Conservation (phyloP, 2,329 filamentous ascomycete genomes). For the Ophiostoma piceae region DNA sequence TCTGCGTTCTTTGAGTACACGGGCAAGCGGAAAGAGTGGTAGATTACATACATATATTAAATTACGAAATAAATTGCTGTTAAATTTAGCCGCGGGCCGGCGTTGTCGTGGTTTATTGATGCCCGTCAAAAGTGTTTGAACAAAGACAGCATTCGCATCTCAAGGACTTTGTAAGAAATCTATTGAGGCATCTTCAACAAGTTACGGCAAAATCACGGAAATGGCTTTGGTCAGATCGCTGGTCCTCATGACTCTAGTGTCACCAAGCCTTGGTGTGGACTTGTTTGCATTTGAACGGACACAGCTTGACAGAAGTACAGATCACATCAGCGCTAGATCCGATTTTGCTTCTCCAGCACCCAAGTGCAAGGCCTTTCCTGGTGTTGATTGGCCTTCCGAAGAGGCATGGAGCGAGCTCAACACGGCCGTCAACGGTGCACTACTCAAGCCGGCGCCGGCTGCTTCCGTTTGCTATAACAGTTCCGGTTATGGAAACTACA, state of each 20-base stretch:
- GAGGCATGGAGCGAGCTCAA: not conserved
- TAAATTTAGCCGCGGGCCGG: not conserved
- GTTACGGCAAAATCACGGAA: too few relatives aligned
- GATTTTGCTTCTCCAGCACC: not conserved
- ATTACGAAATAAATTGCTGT: not conserved
- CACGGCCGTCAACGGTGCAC: not conserved
- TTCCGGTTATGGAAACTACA: not conserved
- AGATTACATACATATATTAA: not conserved
- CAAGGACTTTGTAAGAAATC: too few relatives aligned
- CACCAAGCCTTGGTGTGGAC: not conserved
- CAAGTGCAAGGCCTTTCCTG: not conserved
- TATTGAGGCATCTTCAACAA: too few relatives aligned
- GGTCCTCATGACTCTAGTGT: not conserved
- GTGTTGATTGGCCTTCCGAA: not conserved
- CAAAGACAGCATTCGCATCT: not conserved
- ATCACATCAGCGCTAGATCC: not conserved
- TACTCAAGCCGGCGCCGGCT: not conserved
- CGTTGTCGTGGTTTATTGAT: not conserved
- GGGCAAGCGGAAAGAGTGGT: slow-evolving; percentile 31
- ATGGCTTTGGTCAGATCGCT: not conserved
- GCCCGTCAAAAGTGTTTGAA: not conserved
- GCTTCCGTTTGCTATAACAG: not conserved
- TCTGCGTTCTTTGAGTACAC: slow-evolving; percentile 28
- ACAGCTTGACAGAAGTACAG: not conserved
- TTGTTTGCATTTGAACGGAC: not conserved